Base-by-base conservation (phyloP, 208 protist genomes). In the Porcisia deanei region DNA sequence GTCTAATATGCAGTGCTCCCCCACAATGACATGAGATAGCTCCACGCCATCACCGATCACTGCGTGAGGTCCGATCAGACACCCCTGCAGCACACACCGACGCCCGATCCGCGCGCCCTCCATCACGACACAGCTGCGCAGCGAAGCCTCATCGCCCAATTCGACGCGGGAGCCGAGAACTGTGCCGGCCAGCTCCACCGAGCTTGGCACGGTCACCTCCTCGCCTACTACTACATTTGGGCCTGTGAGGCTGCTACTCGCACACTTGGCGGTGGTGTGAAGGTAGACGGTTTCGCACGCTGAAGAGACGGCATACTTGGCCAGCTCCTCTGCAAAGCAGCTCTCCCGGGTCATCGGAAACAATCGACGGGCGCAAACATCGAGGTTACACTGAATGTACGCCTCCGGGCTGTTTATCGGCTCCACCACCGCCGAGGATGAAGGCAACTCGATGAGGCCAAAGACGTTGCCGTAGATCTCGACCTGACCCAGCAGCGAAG, bases 341-440 rank as follows among this genome's bases (percentile, higher is more conserved):
- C 83, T 93, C 72, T 97, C 93, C 7, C 91, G 89, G 6, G 88
- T 96, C 64, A 95, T 84, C 14, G 93, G 93, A 65, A 90, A 94
- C 43, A 97, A 85, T 0, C 85, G 87, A 18, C 93, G 89, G 20
- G 79, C 85, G 71, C 89, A 93, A 12, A 97, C 86, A 53, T 92
- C 90, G 41, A 93, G 73, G 75, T 95, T 97, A 52, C 85, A 81
- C 55, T 92, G 85, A 49, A 97, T 84, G 77, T 96, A 97, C n/a
- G 81, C 73, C 30, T 85, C 77, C 47, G 91, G 73, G 64, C 83
- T 90, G 72, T 67, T 88, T 37, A 97, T 85, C 14, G 88, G 73
- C 65, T 88, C 83, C 53, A 96, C 60, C 69, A 92, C 82, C 34
- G 84, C 88, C 30, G 80, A 76, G 10, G 75, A 52, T 16, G 80